A percentile compares a stretch with the other conserved stretches of the same genome.
Evolutionary conservation across 495 filamentous ascomycete genomes (phyloP).

Genomic region (Lophiotrema nucula): DNA sequence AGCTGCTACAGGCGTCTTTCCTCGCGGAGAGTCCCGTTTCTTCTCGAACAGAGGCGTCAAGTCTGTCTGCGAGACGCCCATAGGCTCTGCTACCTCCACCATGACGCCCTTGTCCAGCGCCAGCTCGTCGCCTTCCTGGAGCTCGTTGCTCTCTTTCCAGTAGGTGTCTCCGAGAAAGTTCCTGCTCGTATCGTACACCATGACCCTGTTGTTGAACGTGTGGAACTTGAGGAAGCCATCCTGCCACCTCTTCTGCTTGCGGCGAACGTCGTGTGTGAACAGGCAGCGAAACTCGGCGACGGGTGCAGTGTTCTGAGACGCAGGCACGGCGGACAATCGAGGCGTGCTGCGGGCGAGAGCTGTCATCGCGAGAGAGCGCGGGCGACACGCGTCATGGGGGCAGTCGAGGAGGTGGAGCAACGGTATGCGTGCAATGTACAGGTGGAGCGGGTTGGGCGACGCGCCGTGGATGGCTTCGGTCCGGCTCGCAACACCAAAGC

Average conservation of each 20-base stretch:
- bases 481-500: slow-evolving; percentile 1
- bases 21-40: slow-evolving; percentile 53
- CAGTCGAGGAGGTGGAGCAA: not conserved
- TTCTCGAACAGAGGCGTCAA: slow-evolving; percentile 70
- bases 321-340: slow-evolving; percentile 33
- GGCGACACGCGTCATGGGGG: slow-evolving; percentile 8
- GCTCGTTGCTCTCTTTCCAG: slow-evolving; percentile 63
- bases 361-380: slow-evolving; percentile 39
- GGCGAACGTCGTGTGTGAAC: slow-evolving; percentile 77
- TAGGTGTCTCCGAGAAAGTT: slow-evolving; percentile 84
- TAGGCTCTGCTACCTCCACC: slow-evolving; percentile 73
- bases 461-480: not conserved
- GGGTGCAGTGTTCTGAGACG: slow-evolving; percentile 57
- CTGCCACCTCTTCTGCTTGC: slow-evolving; percentile 89
- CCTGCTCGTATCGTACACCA: slow-evolving; percentile 81
- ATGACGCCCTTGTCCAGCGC: slow-evolving; percentile 71
- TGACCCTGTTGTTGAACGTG: slow-evolving; percentile 85
- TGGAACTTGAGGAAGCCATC: slow-evolving; percentile 87
- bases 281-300: slow-evolving; percentile 81
- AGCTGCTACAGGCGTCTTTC: not conserved
- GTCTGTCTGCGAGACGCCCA: slow-evolving; percentile 73
- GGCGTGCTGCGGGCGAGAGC: slow-evolving; percentile 37
- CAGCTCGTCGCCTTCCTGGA: slow-evolving; percentile 78
- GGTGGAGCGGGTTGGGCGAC: not conserved
- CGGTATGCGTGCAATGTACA: not conserved